Base-by-base conservation (phyloP, 345 rosid species). In the Citropsis articulata region DNA sequence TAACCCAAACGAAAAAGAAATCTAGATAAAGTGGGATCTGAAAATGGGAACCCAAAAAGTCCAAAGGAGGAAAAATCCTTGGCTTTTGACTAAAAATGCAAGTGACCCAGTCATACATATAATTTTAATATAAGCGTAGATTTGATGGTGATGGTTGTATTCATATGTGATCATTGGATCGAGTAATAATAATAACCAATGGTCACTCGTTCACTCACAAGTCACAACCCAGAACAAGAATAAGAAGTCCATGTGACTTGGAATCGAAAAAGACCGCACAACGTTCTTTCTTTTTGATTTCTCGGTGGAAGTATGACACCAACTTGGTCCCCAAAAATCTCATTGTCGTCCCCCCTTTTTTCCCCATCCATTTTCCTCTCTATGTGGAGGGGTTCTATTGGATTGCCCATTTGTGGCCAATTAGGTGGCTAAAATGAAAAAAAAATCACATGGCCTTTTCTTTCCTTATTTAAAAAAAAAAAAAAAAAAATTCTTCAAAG, bases 291-390 rank as follows among this genome's bases (percentile, higher is more conserved):
- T 45, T 22, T 27, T 14, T 60, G 7, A 53, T 53, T 45, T 27
- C 24, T 50, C 24, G 71, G 78, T 75, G 78, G 78, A 75, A 66
- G 48, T 33, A 53, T 76, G 72, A 66, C 72, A 53, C 65, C 27
- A 53, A 35, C 62, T 66, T 66, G 78, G 35, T n/a, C 72, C 65
- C 31, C 19, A 33, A 12, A 63, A 45, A 24, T 45, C 28, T 62
- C 35, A 45, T 45, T 18, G 3, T 45, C 50, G 3, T 45, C 50
- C 13, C 4, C 0, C 16, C 42, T 38, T 45, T 24, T n/a, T 60
- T 57, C 36, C 18, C 19, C 1, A 9, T 65, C 45, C 62, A 48
- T 28, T 75, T 48, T 50, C 62, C 48, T 30, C 31, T 30, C 57
- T 30, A 61, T 40, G 25, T 40, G 55, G 76, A 53, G 27, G 9